Conservation (phyloP, 2,329 filamentous ascomycete genomes). For the Elsinoe fawcettii region DNA sequence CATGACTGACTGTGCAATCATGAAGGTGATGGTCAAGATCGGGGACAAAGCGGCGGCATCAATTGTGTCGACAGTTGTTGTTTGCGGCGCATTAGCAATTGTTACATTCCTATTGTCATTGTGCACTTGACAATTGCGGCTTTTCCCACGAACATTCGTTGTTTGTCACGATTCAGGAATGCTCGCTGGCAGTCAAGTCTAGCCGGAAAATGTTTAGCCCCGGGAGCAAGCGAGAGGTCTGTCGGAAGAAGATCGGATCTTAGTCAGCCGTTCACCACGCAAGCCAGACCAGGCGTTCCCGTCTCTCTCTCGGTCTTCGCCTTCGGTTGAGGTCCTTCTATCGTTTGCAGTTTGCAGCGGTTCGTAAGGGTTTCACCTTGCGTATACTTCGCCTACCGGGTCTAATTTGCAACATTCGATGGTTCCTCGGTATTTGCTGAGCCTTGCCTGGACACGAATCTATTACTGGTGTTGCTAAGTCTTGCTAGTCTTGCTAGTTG, state of each 20-base stretch:
- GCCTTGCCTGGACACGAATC: not conserved
- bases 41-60: conserved; percentile 4
- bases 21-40: not conserved
- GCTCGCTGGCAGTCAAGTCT: not conserved
- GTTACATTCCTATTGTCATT: conserved; percentile 4
- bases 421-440: not conserved
- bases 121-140: conserved; percentile 10
- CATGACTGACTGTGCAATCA: not conserved
- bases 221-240: not conserved
- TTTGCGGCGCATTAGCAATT: conserved; percentile 8
- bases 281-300: not conserved
- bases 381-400: not conserved
- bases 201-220: not conserved
- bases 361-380: conserved; percentile 8
- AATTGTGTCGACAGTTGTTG: not conserved
- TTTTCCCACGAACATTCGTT: not conserved
- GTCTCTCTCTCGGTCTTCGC: not conserved
- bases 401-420: conserved; percentile 3
- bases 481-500: not conserved
- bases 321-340: not conserved
- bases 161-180: not conserved
- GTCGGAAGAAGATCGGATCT: not conserved
- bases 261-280: not conserved
- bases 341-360: conserved; percentile 7
- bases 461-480: not conserved